Percentiles rank a stretch among this genome's conserved stretches.
These are phyloP conservation scores for Elaeagnus macrophylla DNA, from an alignment of 306 rosid genomes.

Conservation along the genomic window DNA sequence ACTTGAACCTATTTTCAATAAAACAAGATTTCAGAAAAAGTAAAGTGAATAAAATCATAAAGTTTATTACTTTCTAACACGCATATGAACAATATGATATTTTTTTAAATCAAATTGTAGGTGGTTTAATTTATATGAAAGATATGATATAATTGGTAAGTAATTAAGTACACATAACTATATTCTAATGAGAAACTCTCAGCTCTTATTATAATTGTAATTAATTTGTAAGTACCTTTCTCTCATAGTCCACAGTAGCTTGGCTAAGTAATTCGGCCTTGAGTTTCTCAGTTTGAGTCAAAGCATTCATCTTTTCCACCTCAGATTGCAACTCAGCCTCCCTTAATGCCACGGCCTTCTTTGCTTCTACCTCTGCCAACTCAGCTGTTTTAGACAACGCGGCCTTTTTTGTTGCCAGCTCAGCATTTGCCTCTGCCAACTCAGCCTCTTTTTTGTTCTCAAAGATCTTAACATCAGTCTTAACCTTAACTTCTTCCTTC, in stretches of 20 bases:
- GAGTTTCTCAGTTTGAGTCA: constrained; percentile 30
- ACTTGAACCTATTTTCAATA: constrained; percentile 1
- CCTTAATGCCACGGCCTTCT: constrained; percentile 26
- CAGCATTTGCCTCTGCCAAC: constrained; percentile 31
- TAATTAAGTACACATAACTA: constrained; percentile 20
- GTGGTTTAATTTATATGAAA: no score
- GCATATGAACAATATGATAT: no score
- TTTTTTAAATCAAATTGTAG: no score
- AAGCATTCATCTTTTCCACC: constrained; percentile 32
- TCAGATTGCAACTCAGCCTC: constrained; percentile 31
- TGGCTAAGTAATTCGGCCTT: constrained; percentile 31
- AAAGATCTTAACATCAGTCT: constrained; percentile 28
- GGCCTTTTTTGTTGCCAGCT: constrained; percentile 28
- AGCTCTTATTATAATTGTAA: neutral
- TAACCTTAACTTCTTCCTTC: constrained; percentile 28
- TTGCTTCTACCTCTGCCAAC: constrained; percentile 29
- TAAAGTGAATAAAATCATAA: no score
- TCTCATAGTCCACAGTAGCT: constrained; percentile 36
- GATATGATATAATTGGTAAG: no score
- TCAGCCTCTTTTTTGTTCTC: constrained; percentile 31
- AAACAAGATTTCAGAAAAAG: no score
- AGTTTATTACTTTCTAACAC: constrained; percentile 25
- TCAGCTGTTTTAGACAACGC: constrained; percentile 18
- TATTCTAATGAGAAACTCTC: neutral
- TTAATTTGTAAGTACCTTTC: constrained; percentile 10